Evolutionary conservation across 2,329 filamentous ascomycete species (phyloP).

Genomic region (Rhynchosporium secalis): DNA sequence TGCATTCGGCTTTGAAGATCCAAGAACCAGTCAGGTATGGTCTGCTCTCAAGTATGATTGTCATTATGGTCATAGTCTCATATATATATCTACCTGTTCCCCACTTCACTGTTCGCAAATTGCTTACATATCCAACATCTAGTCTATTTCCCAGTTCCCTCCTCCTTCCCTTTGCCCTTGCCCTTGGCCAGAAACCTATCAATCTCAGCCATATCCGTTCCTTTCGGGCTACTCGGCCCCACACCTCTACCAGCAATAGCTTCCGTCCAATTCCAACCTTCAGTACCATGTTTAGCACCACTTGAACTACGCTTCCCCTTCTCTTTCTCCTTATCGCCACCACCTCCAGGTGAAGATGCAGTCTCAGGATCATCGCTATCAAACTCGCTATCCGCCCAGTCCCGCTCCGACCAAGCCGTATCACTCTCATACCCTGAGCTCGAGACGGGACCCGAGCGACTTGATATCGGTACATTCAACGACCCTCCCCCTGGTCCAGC

Average conservation of each 20-base stretch:
- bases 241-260: constrained; percentile 52
- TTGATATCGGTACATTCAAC: constrained; percentile 4
- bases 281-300: constrained; percentile 14
- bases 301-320: constrained; percentile 29
- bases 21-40: no score
- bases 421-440: constrained; percentile 46
- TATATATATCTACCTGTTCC: background rate
- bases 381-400: constrained; percentile 58
- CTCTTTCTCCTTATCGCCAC: constrained; percentile 28
- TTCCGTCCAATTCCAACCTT: constrained; percentile 55
- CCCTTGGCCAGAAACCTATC: constrained; percentile 32
- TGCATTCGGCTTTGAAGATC: no score
- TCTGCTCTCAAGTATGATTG: background rate
- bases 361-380: constrained; percentile 48
- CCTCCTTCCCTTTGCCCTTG: background rate
- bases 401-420: constrained; percentile 63
- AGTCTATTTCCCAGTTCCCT: background rate
- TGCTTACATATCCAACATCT: background rate
- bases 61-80: background rate
- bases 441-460: constrained; percentile 4
- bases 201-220: constrained; percentile 31
- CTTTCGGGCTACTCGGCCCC: constrained; percentile 31
- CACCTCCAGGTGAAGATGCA: background rate
- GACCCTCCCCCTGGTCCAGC: background rate
- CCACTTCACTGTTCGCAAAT: background rate